These are phyloP conservation scores for Citropsis articulata DNA, from an alignment of 345 rosid genomes.

Conservation along the genomic window DNA sequence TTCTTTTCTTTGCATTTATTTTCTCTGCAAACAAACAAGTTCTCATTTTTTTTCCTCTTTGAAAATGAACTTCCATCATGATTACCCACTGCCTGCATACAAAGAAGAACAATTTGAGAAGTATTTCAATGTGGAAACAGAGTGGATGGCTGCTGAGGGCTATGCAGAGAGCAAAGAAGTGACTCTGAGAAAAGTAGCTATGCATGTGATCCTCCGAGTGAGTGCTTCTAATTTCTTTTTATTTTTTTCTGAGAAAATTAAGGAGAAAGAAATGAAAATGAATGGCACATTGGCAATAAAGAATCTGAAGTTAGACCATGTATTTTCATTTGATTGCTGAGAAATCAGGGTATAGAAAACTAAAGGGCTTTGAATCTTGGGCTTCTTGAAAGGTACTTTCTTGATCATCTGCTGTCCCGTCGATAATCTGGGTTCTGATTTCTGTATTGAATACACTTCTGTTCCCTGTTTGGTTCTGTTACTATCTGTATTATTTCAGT, in stretches of 20 bases:
- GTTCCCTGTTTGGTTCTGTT: too few species aligned
- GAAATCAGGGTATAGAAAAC: background rate
- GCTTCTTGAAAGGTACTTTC: background rate
- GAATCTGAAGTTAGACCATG: background rate
- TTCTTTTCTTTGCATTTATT: background rate
- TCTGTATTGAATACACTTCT: background rate
- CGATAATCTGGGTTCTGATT: background rate
- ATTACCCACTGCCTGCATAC: background rate
- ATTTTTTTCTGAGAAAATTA: background rate
- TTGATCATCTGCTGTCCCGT: background rate
- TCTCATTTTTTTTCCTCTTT: too few species aligned
- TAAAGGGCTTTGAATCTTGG: background rate
- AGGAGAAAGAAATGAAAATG: background rate
- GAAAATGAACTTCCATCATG: background rate
- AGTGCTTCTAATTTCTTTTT: background rate
- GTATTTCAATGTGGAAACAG: background rate
- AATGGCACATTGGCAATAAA: background rate
- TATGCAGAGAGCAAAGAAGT: background rate
- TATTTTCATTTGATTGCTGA: background rate
- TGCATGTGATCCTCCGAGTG: background rate
- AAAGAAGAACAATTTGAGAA: background rate
- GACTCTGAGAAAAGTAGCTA: background rate
- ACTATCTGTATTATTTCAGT: too few species aligned
- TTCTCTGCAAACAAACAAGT: background rate
- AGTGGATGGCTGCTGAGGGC: slow-evolving; percentile 3